These are phyloP conservation scores for Eutypa lata DNA, from an alignment of 2,329 filamentous ascomycete species.

Conservation along the genomic window DNA sequence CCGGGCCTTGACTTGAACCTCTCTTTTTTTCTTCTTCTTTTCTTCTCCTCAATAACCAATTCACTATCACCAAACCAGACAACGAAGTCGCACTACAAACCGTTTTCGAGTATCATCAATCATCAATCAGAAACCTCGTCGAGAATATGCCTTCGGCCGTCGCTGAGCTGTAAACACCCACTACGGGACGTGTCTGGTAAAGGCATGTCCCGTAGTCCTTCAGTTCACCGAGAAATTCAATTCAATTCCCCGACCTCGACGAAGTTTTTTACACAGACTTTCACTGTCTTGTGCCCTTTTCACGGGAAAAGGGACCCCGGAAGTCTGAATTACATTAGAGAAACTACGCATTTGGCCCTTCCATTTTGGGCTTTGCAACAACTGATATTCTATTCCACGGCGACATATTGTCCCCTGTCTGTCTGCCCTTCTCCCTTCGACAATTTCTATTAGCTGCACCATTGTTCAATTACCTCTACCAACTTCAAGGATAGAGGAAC, in stretches of 20 bases:
- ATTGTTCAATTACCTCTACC: too few relatives aligned
- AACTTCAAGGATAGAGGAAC: too few relatives aligned
- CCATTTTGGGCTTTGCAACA: constrained; percentile 12
- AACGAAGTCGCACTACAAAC: constrained; percentile 61
- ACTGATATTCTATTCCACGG: constrained; percentile 3
- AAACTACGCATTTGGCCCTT: constrained; percentile 20
- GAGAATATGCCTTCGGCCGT: constrained; percentile 72
- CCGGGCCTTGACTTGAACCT: constrained; percentile 19
- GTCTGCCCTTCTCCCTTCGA: not conserved
- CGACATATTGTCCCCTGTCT: constrained; percentile 1
- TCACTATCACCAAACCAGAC: constrained; percentile 45
- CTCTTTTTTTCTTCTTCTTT: constrained; percentile 28
- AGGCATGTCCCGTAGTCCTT: constrained; percentile 73
- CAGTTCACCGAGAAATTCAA: constrained; percentile 76
- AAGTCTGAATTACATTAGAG: constrained; percentile 32
- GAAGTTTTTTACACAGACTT: constrained; percentile 62
- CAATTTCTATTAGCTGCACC: not conserved
- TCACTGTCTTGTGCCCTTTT: constrained; percentile 39
- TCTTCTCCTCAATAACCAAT: constrained; percentile 32
- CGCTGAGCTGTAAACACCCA: constrained; percentile 90
- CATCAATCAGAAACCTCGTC: constrained; percentile 58
- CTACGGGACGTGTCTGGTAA: constrained; percentile 64
- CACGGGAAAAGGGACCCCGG: constrained; percentile 14
- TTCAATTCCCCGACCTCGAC: constrained; percentile 59
- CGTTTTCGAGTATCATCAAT: constrained; percentile 17